Conservation (phyloP, 139 green algal genomes). For the Zygnema cylindricum region DNA sequence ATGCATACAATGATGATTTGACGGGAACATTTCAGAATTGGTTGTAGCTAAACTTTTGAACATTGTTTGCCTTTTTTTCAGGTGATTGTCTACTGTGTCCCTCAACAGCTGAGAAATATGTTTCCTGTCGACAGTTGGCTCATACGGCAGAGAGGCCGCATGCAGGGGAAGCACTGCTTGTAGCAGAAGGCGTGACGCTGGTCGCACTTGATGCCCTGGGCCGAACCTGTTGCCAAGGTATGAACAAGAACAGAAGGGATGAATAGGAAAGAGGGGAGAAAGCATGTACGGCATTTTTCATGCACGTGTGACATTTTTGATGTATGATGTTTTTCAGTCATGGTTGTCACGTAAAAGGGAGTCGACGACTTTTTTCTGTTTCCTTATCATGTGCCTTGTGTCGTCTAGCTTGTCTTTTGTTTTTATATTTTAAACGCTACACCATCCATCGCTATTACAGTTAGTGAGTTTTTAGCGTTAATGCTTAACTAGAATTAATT, state of each 20-base stretch:
- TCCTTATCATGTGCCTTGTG: neutral
- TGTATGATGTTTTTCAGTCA: neutral
- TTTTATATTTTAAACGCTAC: no score
- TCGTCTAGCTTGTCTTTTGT: neutral
- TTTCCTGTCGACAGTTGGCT: slow-evolving; percentile 6
- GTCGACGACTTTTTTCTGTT: neutral
- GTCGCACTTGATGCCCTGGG: slow-evolving; percentile 20
- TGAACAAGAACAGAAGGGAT: no score
- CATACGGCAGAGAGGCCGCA: neutral
- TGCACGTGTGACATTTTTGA: neutral
- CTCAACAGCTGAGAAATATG: neutral
- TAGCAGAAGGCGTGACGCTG: slow-evolving; percentile 17
- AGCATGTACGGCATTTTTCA: neutral
- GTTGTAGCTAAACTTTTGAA: neutral
- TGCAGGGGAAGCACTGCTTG: slow-evolving; percentile 34
- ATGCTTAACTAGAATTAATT: no score
- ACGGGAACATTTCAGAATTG: neutral
- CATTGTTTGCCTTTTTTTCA: slow-evolving; percentile 10
- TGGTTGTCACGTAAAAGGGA: neutral
- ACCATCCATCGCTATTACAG: no score
- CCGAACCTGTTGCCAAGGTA: slow-evolving; percentile 32
- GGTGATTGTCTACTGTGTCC: slow-evolving; percentile 11
- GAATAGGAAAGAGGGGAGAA: no score
- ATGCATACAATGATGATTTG: neutral
- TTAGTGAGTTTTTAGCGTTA: no score